Conservation (phyloP, 352 stramenopile species). For the Globisporangium uncinulatum region DNA sequence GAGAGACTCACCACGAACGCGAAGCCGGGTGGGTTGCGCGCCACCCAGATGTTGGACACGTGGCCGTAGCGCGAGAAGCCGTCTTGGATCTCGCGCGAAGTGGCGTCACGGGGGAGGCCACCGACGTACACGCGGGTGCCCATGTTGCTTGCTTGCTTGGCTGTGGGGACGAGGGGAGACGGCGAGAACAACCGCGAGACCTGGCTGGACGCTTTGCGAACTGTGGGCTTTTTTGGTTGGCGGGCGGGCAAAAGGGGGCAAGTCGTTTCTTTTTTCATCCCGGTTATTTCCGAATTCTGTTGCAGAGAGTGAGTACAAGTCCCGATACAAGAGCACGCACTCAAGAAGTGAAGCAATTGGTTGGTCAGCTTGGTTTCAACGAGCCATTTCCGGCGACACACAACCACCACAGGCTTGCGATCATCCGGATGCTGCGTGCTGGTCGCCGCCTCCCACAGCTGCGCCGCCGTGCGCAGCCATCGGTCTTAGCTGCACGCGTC, state of each 20-base stretch:
- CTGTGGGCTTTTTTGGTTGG: too few species aligned
- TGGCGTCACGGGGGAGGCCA: constrained; percentile 74
- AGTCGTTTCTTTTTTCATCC: too few species aligned
- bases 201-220: too few species aligned
- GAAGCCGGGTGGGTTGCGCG: constrained; percentile 82
- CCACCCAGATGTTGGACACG: constrained; percentile 85
- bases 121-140: constrained; percentile 81
- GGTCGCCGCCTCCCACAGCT: constrained; percentile 13
- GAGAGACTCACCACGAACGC: constrained; percentile 84
- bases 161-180: background rate
- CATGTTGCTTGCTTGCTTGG: constrained; percentile 33
- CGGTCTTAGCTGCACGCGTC: background rate
- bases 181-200: background rate
- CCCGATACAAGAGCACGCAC: too few species aligned
- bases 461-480: background rate
- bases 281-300: too few species aligned
- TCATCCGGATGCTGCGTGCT: constrained; percentile 11
- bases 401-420: constrained; percentile 4
- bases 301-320: too few species aligned
- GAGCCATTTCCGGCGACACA: constrained; percentile 1
- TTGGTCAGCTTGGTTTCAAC: too few species aligned
- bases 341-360: too few species aligned
- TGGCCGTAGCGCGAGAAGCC: constrained; percentile 80
- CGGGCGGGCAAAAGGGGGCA: too few species aligned
- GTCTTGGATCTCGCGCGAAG: constrained; percentile 77